These are phyloP conservation scores for Coemansia sp. DNA, from an alignment of 192 early-diverging fungal genomes.

Conservation along the genomic window DNA sequence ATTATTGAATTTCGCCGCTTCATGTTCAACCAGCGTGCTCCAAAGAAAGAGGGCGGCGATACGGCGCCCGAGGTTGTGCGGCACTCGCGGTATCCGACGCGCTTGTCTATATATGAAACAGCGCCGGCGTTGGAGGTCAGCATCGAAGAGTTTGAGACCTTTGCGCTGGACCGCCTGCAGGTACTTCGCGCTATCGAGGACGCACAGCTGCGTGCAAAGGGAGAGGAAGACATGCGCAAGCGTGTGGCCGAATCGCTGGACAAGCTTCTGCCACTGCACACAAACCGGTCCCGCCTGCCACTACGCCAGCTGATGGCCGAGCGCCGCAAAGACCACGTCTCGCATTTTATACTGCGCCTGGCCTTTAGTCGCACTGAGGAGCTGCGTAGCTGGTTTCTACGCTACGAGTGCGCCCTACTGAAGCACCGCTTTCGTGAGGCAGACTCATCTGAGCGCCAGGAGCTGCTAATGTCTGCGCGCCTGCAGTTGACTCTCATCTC, in stretches of 20 bases:
- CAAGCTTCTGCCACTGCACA: conserved; percentile 62
- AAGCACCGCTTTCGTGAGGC: conserved; percentile 59
- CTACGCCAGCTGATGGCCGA: conserved; percentile 55
- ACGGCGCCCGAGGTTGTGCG: conserved; percentile 45
- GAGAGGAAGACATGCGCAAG: conserved; percentile 57
- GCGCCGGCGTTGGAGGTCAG: conserved; percentile 51
- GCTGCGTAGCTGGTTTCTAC: conserved; percentile 71
- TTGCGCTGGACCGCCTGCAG: conserved; percentile 54
- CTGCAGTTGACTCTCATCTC: conserved; percentile 26
- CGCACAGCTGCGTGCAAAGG: conserved; percentile 68
- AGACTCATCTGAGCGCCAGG: conserved; percentile 32
- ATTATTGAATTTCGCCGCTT: neutral
- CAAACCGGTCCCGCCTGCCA: conserved; percentile 49
- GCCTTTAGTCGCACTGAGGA: conserved; percentile 68
- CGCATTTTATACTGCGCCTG: conserved; percentile 77
- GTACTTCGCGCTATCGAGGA: conserved; percentile 84
- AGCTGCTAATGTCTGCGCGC: conserved; percentile 34
- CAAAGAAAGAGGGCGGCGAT: conserved; percentile 23
- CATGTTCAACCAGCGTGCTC: conserved; percentile 46
- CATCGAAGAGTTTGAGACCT: conserved; percentile 53
- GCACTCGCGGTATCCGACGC: conserved; percentile 46
- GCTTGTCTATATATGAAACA: conserved; percentile 35
- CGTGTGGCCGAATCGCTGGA: conserved; percentile 55
- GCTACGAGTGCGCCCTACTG: conserved; percentile 68
- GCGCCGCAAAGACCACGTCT: conserved; percentile 76